Evolutionary conservation across 257 asterid species (phyloP), one percentile per base, ranked within the genome.

Genomic region (Solanum clarkiae): DNA sequence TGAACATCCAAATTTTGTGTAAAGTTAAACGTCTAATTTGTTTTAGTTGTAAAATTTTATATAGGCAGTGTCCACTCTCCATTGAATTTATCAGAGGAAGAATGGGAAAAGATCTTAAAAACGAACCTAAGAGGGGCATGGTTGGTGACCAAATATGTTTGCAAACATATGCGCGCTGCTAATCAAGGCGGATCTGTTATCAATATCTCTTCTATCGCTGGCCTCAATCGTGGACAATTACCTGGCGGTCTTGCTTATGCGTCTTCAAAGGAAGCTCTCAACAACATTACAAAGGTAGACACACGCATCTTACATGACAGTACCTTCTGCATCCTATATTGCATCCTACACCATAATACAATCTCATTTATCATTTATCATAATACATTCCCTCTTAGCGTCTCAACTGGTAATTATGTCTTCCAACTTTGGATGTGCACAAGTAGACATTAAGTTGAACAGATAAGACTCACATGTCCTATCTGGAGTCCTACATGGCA

Each of bases 81-180:
- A 9, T 20, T 92, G 82, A 90, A 92, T 63, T 75, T 93, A 87
- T 75, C 74, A 0, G 97, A 92, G 74, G 91, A 90, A 1, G 97
- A 91, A 77, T 93, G 93, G 93, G 81, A 91, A 6, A 53, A 86
- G 3, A 71, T 9, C 54, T 55, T 85, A 6, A 88, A 62, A 62
- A 90, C 93, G 17, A 93, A 93, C 79, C 55, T 89, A 18, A 92
- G 80, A 4, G 97, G 94, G 24, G 72, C 91, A 32, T 91, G 93
- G 95, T n/a, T 93, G 87, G 94, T 93, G 15, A 86, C 96, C 0
- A 93, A 93, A 89, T 87, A 84, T n/a, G 94, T 89, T 5, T 74
- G 93, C 26, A 51, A 4, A 24, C 88, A 12, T 26, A 90, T 92
- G 95, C 89, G 90, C 3, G 88, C 87, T 63, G 85, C 89, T 17